Percentiles rank a stretch among this genome's conserved stretches.
Conservation (phyloP, 1,284 basidiomycete species). For the Ustilago trichophora region DNA sequence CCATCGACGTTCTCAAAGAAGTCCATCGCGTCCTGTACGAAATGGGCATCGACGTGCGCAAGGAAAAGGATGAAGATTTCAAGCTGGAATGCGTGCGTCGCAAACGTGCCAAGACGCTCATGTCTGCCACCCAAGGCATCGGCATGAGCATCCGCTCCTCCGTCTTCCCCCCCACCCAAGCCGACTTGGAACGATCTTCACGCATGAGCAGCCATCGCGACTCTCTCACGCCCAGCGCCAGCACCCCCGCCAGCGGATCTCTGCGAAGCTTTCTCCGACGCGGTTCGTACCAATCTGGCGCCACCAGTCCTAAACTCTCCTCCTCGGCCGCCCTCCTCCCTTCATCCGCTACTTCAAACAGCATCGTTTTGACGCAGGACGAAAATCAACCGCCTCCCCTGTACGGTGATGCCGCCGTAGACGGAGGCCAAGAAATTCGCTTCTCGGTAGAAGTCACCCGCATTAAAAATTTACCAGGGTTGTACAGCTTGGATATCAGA, state of each 20-base stretch:
- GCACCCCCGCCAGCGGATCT: slow-evolving; percentile 34
- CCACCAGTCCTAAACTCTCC: slow-evolving; percentile 22
- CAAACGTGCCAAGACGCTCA: slow-evolving; percentile 58
- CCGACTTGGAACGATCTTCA: slow-evolving; percentile 55
- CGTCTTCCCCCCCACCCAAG: slow-evolving; percentile 59
- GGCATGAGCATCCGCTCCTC: slow-evolving; percentile 58
- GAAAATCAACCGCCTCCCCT: slow-evolving; percentile 55
- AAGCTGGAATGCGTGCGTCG: slow-evolving; percentile 63
- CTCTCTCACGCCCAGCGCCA: slow-evolving; percentile 28
- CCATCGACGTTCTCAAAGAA: slow-evolving; percentile 86
- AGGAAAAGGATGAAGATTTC: slow-evolving; percentile 79
- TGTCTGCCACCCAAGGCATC: slow-evolving; percentile 56
- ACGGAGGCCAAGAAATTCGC: slow-evolving; percentile 64
- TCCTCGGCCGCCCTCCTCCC: too few species aligned
- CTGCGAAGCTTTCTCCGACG: slow-evolving; percentile 56
- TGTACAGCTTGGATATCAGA: slow-evolving; percentile 65
- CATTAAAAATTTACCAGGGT: slow-evolving; percentile 60
- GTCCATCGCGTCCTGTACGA: slow-evolving; percentile 79
- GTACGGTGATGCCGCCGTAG: slow-evolving; percentile 57
- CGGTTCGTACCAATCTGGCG: slow-evolving; percentile 35
- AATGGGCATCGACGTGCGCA: slow-evolving; percentile 89
- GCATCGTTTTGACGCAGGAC: slow-evolving; percentile 24
- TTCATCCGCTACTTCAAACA: too few species aligned
- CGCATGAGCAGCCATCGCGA: slow-evolving; percentile 36
- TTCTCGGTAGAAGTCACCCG: slow-evolving; percentile 64